These are phyloP conservation scores for Solanum boliviense DNA, from an alignment of 257 asterid genomes.

Conservation along the genomic window DNA sequence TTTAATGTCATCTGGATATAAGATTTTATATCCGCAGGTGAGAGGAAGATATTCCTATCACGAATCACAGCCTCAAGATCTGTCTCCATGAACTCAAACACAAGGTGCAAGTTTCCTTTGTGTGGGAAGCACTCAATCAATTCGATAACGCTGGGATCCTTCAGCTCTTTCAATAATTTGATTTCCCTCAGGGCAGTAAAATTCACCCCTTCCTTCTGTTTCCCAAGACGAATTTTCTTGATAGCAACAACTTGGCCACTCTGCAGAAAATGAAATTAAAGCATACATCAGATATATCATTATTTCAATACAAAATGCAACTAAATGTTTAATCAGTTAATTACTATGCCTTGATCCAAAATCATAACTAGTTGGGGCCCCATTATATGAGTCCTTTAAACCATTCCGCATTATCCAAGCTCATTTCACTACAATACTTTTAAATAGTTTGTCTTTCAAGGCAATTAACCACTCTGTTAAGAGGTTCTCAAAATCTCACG, in stretches of 20 bases:
- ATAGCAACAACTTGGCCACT: slow-evolving; percentile 90
- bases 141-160: slow-evolving; percentile 84
- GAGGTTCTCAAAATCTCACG: not conserved
- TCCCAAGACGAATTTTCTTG: slow-evolving; percentile 89
- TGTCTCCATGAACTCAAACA: slow-evolving; percentile 99
- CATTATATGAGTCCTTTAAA: not conserved
- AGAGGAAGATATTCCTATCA: slow-evolving; percentile 77
- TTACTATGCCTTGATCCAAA: not conserved
- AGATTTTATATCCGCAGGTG: slow-evolving; percentile 92
- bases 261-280: slow-evolving; percentile 32
- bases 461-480: not conserved
- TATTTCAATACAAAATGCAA: not conserved
- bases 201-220: slow-evolving; percentile 95
- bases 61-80: slow-evolving; percentile 98
- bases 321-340: not conserved
- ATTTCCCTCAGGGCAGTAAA: slow-evolving; percentile 93
- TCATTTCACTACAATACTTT: not conserved
- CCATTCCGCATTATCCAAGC: not conserved
- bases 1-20: slow-evolving; percentile 88
- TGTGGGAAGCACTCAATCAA: slow-evolving; percentile 82
- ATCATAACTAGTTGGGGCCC: not conserved
- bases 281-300: not conserved
- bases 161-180: slow-evolving; percentile 88
- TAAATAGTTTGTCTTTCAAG: not conserved
- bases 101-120: slow-evolving; percentile 93